phyloP scores from a whole-genome alignment of 371 early-diverging fungal species.

The Saksenaea oblongispora region DNA sequence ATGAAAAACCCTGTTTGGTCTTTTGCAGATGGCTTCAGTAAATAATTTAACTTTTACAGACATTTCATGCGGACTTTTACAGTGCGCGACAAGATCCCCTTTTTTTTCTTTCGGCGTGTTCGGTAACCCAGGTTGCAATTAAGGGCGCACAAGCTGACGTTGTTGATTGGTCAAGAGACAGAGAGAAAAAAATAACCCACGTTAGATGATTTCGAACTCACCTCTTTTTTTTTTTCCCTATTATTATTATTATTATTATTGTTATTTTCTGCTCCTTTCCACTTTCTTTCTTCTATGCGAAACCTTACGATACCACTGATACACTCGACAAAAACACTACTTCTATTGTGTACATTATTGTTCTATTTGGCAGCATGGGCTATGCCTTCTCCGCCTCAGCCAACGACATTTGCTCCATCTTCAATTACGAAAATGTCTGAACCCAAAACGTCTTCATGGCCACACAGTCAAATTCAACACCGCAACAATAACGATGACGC shows the following conservation, averaged over 20 bases:
- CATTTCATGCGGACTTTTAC: neutral
- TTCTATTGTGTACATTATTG: slow-evolving; percentile 3
- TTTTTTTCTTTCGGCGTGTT: slow-evolving; percentile 1
- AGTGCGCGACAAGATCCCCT: slow-evolving; percentile 1
- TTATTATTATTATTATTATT: too few species aligned
- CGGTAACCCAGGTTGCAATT: slow-evolving; percentile 6
- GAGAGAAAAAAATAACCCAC: neutral
- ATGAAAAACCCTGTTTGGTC: too few species aligned
- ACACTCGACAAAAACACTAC: neutral
- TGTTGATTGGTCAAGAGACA: neutral
- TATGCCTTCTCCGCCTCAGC: neutral
- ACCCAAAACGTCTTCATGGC: neutral
- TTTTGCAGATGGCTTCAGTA: neutral
- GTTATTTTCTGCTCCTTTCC: neutral
- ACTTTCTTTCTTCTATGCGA: slow-evolving; percentile 6
- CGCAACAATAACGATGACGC: neutral
- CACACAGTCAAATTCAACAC: neutral
- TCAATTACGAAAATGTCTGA: neutral
- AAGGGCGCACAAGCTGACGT: neutral
- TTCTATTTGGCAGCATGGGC: neutral
- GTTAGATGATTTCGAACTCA: neutral
- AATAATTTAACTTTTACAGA: neutral
- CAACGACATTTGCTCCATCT: neutral
- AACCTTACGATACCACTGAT: neutral
- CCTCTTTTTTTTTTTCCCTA: slow-evolving; percentile 1